Conservation (phyloP, 352 stramenopile species). For the Globisporangium viniferum region DNA sequence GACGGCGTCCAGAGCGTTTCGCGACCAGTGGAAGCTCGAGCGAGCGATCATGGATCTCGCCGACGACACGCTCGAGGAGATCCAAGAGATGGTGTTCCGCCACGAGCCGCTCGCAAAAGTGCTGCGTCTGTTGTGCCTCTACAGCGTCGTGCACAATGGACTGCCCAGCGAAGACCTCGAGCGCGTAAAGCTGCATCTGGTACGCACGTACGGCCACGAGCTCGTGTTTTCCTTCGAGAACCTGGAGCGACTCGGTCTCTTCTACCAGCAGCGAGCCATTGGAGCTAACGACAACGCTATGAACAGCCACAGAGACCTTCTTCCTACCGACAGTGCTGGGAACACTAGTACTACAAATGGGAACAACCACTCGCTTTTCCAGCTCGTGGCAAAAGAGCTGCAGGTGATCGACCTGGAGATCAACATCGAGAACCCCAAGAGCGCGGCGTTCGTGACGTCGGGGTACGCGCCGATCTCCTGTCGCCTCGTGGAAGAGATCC, state of each 20-base stretch:
- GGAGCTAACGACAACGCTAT: not conserved
- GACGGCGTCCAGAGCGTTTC: conserved; percentile 46
- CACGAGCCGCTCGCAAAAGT: conserved; percentile 52
- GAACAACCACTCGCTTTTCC: conserved; percentile 24
- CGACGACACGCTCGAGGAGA: conserved; percentile 30
- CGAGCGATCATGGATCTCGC: conserved; percentile 59
- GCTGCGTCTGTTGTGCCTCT: conserved; percentile 62
- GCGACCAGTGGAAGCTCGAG: conserved; percentile 64
- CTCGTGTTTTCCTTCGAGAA: conserved; percentile 70
- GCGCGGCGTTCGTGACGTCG: conserved; percentile 64
- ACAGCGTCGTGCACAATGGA: conserved; percentile 49
- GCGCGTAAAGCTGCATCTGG: conserved; percentile 51
- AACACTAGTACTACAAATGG: not conserved
- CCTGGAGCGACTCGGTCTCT: conserved; percentile 45
- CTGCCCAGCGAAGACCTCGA: conserved; percentile 32
- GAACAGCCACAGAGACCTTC: not conserved
- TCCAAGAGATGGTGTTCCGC: conserved; percentile 61
- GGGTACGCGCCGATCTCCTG: conserved; percentile 71
- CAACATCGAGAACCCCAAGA: conserved; percentile 49
- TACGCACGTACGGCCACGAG: conserved; percentile 72
- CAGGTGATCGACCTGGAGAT: conserved; percentile 56
- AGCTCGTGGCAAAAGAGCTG: conserved; percentile 27
- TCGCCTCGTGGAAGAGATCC: conserved; percentile 62
- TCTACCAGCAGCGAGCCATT: conserved; percentile 27
- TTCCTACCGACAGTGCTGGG: not conserved